Percentiles rank a stretch among this genome's conserved stretches.
These are phyloP conservation scores for Solanum corneliomulleri DNA, from an alignment of 257 asterid genomes.

Conservation along the genomic window DNA sequence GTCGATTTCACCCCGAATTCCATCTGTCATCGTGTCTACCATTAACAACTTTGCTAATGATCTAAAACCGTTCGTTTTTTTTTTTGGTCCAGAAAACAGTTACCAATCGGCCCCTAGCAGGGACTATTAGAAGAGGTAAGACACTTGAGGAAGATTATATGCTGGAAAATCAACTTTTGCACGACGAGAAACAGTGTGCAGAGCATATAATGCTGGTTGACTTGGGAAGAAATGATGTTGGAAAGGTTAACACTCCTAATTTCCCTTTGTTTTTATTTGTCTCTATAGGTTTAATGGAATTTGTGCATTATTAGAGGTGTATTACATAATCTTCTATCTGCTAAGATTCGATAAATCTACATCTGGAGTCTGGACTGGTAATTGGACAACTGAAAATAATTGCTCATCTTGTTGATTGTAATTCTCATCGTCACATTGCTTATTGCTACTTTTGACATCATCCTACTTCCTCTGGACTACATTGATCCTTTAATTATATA, in stretches of 20 bases:
- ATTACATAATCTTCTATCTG: background rate
- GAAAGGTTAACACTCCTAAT: conserved; percentile 50
- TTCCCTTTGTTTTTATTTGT: background rate
- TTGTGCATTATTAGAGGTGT: background rate
- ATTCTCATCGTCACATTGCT: background rate
- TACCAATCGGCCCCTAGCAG: conserved; percentile 92
- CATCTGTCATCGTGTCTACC: background rate
- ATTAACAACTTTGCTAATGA: background rate
- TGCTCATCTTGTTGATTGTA: background rate
- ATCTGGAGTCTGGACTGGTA: background rate
- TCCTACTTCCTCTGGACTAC: background rate
- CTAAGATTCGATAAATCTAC: background rate
- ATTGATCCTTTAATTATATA: background rate
- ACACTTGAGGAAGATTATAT: conserved; percentile 78
- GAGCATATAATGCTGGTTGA: conserved; percentile 99
- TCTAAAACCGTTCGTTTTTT: background rate
- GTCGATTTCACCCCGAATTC: background rate
- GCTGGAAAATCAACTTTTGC: conserved; percentile 81
- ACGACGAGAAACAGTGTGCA: conserved; percentile 87
- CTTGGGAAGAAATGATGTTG: conserved; percentile 97
- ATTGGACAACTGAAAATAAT: background rate
- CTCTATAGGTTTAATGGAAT: background rate
- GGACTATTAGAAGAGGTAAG: conserved; percentile 90
- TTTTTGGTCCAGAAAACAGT: conserved; percentile 43
- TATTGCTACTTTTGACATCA: background rate